Base-by-base conservation (phyloP, 495 filamentous ascomycete species). In the Paragyromitra xinjiangensis region DNA sequence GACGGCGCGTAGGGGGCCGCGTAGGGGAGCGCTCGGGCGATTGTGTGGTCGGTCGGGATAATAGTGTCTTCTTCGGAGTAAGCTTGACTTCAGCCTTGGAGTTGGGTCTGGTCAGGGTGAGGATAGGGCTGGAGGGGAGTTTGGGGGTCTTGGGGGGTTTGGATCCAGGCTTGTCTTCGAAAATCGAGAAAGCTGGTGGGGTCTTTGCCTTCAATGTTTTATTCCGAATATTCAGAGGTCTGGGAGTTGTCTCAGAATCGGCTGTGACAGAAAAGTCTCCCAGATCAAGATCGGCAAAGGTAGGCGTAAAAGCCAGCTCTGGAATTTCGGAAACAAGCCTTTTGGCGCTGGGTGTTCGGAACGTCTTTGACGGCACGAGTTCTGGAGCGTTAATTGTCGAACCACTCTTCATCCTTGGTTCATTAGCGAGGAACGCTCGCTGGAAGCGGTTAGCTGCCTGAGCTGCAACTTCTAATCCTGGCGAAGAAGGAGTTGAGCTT, bases 71-170 rank as follows among this genome's bases (percentile, higher is more conserved):
- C 71, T 75, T 81, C 34, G 75, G 42, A 61, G 71, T 75, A 56
- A 81, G 56, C 59, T 81, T 81, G 75, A 81, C 80, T 51, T 79
- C 74, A 45, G 66, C 66, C 66, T 74, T 81, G 48, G 80, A 78
- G 34, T 81, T 81, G 48, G 80, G 80, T 72, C 80, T 78, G 62
- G 79, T 81, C 51, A 81, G 75, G 66, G 79, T 78, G 45, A 81
- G 68, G 42, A 67, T 72, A 7, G 80, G 80, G 44, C 80, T 81
- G 62, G 66, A 62, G 44, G 61, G 63, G 51, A 69, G 71, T 44
- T 63, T 64, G 59, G 63, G 66, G 55, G 61, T 58, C 42, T 76
- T 58, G 69, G 69, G 73, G 64, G 42, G 71, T 22, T 75, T 78
- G 62, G 55, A 64, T 51, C 65, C 62, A 44, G 76, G 63, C 40